Evolutionary conservation across 2,329 filamentous ascomycete species (phyloP).

Genomic region (Ciborinia camelliae): DNA sequence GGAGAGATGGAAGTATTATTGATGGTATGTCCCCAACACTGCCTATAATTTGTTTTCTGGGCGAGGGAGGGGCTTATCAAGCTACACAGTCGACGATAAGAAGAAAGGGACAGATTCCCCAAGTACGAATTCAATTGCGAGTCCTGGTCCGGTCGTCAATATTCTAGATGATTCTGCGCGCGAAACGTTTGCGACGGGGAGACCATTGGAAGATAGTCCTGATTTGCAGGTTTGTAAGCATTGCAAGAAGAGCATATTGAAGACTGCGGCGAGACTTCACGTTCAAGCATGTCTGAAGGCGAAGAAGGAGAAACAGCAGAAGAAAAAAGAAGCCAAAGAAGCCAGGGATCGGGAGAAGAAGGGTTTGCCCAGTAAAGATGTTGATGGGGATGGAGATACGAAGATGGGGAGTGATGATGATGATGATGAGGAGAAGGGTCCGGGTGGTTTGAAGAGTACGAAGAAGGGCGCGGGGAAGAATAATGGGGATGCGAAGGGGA

Average conservation of each 20-base stretch:
- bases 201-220: constrained; percentile 74
- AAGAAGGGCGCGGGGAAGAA: constrained; percentile 68
- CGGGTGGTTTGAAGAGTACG: constrained; percentile 39
- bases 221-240: constrained; percentile 87
- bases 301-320: constrained; percentile 38
- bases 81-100: constrained; percentile 47
- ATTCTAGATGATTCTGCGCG: constrained; percentile 72
- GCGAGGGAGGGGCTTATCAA: constrained; percentile 13
- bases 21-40: constrained; percentile 44
- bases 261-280: constrained; percentile 71
- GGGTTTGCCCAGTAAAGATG: constrained; percentile 38
- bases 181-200: constrained; percentile 76
- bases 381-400: constrained; percentile 37
- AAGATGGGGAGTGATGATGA: constrained; percentile 43
- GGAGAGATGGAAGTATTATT: constrained; percentile 63
- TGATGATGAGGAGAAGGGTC: constrained; percentile 40
- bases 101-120: constrained; percentile 47
- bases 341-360: constrained; percentile 42
- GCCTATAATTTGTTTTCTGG: background rate
- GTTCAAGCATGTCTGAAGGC: constrained; percentile 79
- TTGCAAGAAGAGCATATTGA: constrained; percentile 85
- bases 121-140: constrained; percentile 43
- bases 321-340: constrained; percentile 39
- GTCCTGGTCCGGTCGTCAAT: constrained; percentile 57
- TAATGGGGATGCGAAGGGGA: constrained; percentile 57